Evolutionary conservation across 2,329 filamentous ascomycete species (phyloP).

Genomic region (Graphium sp.): DNA sequence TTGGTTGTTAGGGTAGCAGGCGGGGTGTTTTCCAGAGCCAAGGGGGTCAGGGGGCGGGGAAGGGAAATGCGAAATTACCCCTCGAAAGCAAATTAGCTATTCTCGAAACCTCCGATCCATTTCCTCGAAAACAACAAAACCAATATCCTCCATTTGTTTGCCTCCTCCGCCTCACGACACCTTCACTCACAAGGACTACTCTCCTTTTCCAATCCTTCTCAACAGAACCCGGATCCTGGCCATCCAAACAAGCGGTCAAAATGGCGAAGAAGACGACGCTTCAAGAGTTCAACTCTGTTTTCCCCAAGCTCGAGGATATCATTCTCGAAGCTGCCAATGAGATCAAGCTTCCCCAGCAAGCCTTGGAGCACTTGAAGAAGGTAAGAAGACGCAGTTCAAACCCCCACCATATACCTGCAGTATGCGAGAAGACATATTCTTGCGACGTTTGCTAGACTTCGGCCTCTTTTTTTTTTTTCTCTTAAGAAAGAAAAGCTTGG

Average conservation of each 20-base stretch:
- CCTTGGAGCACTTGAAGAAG: conserved; percentile 73
- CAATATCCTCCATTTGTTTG: neutral
- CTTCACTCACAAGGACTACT: neutral
- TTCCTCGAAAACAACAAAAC: no score
- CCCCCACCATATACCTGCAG: conserved; percentile 4
- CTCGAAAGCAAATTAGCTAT: no score
- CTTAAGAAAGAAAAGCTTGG: no score
- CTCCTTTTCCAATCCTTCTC: neutral
- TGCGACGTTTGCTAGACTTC: no score
- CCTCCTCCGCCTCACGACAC: neutral
- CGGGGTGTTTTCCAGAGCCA: no score
- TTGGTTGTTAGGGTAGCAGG: no score
- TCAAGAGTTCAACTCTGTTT: conserved; percentile 78
- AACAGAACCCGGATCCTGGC: neutral
- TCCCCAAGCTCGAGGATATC: conserved; percentile 70
- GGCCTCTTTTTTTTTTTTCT: no score
- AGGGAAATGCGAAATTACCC: no score
- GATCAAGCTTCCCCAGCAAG: conserved; percentile 70
- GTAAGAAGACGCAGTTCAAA: no score
- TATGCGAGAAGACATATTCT: no score
- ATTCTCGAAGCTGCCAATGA: conserved; percentile 61
- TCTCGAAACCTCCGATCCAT: no score
- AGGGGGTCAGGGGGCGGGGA: no score
- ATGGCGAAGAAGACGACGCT: conserved; percentile 61
- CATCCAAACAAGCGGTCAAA: conserved; percentile 10